These are phyloP conservation scores for Leptographium flavum DNA, from an alignment of 2,329 filamentous ascomycete genomes.

Conservation along the genomic window DNA sequence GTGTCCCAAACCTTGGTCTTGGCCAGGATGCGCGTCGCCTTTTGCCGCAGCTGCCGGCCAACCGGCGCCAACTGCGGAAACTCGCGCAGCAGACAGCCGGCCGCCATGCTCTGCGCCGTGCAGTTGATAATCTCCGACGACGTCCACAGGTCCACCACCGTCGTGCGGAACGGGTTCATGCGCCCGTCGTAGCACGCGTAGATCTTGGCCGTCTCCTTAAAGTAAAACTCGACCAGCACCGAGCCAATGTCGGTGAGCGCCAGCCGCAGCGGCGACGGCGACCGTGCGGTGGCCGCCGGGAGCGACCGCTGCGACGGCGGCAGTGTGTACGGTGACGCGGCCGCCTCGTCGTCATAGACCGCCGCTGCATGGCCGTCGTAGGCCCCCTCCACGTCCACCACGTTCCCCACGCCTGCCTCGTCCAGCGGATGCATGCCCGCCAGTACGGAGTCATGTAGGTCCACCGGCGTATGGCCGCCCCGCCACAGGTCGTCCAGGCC, in stretches of 20 bases:
- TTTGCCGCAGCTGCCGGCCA: conserved; percentile 35
- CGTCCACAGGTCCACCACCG: conserved; percentile 23
- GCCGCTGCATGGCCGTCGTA: background rate
- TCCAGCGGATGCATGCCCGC: background rate
- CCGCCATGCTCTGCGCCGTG: conserved; percentile 44
- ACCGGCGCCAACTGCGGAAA: conserved; percentile 36
- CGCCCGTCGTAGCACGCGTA: conserved; percentile 42
- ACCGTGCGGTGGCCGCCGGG: too few relatives aligned
- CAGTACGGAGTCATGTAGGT: background rate
- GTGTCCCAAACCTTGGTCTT: conserved; percentile 30
- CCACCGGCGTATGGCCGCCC: background rate
- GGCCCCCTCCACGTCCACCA: background rate
- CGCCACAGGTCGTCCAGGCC: background rate
- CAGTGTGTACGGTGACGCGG: background rate
- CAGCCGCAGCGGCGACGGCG: conserved; percentile 16
- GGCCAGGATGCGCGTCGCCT: conserved; percentile 34
- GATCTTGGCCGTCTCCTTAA: conserved; percentile 38
- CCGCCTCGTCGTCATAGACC: background rate
- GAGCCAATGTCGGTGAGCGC: conserved; percentile 31
- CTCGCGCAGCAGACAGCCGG: conserved; percentile 37
- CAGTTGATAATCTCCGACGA: conserved; percentile 37
- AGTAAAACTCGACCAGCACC: conserved; percentile 42
- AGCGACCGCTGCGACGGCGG: too few relatives aligned
- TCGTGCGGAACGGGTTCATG: conserved; percentile 39
- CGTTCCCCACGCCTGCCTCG: background rate